phyloP scores from a whole-genome alignment of 768 basidiomycete genomes.

The Arthromyces matolae region DNA sequence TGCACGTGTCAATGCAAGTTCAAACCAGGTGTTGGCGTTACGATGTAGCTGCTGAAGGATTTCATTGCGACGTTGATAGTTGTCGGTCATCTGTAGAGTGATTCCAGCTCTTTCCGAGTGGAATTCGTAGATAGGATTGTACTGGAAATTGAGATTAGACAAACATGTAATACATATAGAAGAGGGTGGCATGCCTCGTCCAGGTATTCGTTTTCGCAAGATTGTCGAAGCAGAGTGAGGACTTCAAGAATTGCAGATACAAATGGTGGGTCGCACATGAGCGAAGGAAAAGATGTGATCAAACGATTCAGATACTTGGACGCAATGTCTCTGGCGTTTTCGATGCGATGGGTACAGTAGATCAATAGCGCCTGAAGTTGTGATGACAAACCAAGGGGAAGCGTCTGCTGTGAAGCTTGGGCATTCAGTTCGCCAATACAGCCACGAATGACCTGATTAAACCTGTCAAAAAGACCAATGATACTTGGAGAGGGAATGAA shows the following conservation, averaged over 20 bases:
- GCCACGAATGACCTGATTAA: slow-evolving; percentile 67
- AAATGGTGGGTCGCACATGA: slow-evolving; percentile 87
- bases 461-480: slow-evolving; percentile 46
- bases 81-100: slow-evolving; percentile 78
- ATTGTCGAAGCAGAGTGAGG: slow-evolving; percentile 80
- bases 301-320: slow-evolving; percentile 80
- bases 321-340: slow-evolving; percentile 79
- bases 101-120: slow-evolving; percentile 73
- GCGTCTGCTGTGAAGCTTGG: slow-evolving; percentile 75
- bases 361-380: slow-evolving; percentile 78
- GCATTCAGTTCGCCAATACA: slow-evolving; percentile 68
- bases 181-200: slow-evolving; percentile 66
- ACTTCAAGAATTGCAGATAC: slow-evolving; percentile 90
- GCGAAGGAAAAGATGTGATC: slow-evolving; percentile 87
- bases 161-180: background rate
- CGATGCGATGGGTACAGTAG: slow-evolving; percentile 76
- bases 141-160: slow-evolving; percentile 44
- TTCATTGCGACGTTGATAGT: slow-evolving; percentile 80
- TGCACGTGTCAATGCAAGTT: slow-evolving; percentile 79
- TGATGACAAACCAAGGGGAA: slow-evolving; percentile 61
- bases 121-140: slow-evolving; percentile 84
- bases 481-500: background rate
- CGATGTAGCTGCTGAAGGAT: slow-evolving; percentile 73
- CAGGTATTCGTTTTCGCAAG: slow-evolving; percentile 85
- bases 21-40: slow-evolving; percentile 81